Conservation (phyloP, 2,329 filamentous ascomycete species). For the Verruconis gallopava region DNA sequence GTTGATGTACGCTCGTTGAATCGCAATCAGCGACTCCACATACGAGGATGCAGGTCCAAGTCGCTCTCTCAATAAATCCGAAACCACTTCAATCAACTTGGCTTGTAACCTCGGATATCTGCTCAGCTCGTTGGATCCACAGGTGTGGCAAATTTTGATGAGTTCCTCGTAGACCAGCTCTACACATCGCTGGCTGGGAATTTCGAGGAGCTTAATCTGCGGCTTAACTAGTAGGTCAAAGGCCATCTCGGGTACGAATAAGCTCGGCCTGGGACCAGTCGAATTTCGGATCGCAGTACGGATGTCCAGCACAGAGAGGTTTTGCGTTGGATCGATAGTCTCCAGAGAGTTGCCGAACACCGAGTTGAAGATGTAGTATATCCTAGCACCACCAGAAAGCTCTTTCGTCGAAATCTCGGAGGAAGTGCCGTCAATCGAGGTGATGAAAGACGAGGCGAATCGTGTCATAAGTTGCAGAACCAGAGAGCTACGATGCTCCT, state of each 20-base stretch:
- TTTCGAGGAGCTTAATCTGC: constrained; percentile 92
- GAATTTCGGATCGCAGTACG: constrained; percentile 96
- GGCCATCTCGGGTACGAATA: constrained; percentile 94
- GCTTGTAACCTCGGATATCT: constrained; percentile 86
- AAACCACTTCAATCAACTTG: constrained; percentile 96
- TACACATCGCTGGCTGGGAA: constrained; percentile 90
- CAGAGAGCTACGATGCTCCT: constrained; percentile 87
- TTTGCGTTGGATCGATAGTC: constrained; percentile 89
- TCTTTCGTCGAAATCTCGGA: constrained; percentile 98
- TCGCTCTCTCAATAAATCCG: constrained; percentile 82
- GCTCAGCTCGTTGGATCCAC: constrained; percentile 84
- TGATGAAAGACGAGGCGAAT: constrained; percentile 94
- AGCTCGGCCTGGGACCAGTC: constrained; percentile 83
- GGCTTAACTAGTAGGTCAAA: constrained; percentile 97
- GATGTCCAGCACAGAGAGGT: constrained; percentile 88
- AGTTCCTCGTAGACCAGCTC: constrained; percentile 97
- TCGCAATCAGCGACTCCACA: constrained; percentile 92
- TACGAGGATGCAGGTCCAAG: constrained; percentile 81
- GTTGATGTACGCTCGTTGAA: constrained; percentile 97
- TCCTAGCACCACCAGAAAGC: constrained; percentile 82
- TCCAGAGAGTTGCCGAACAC: constrained; percentile 95
- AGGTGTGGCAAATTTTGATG: constrained; percentile 99
- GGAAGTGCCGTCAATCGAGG: constrained; percentile 95
- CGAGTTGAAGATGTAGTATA: constrained; percentile 99
- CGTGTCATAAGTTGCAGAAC: constrained; percentile 97